A percentile compares a stretch with the other conserved stretches of the same genome.
phyloP scores from a whole-genome alignment of 83 land plant genomes.

The Isoetes engelmannii region DNA sequence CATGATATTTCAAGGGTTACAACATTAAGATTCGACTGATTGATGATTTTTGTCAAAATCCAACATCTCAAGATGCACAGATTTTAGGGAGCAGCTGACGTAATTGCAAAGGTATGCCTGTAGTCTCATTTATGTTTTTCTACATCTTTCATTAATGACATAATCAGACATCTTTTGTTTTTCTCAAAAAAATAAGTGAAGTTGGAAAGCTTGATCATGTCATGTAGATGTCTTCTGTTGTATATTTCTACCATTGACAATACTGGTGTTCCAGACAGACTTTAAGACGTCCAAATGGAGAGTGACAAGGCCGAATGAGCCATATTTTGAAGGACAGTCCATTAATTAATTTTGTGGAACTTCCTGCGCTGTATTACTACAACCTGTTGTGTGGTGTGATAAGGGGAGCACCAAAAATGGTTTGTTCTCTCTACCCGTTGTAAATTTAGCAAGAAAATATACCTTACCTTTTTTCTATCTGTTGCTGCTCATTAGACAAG shows the following conservation, averaged over 20 bases:
- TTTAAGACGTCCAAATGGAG: conserved; percentile 94
- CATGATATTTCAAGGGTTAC: conserved; percentile 58
- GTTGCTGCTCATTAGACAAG: background rate
- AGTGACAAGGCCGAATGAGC: conserved; percentile 77
- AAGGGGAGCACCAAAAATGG: conserved; percentile 94
- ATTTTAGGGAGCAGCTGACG: conserved; percentile 90
- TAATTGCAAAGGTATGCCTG: conserved; percentile 74
- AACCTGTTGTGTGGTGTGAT: conserved; percentile 88
- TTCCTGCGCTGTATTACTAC: conserved; percentile 89
- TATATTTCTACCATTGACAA: too few relatives aligned
- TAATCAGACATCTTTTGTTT: background rate
- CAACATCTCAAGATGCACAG: conserved; percentile 73
- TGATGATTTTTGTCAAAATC: conserved; percentile 92
- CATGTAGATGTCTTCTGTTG: too few relatives aligned
- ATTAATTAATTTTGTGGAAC: conserved; percentile 90
- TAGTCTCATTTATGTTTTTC: background rate
- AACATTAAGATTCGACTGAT: conserved; percentile 82
- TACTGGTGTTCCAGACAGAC: conserved; percentile 48
- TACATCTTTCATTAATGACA: background rate
- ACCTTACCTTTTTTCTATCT: background rate
- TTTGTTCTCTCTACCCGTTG: conserved; percentile 15
- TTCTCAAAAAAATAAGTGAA: too few relatives aligned
- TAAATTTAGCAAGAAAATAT: background rate
- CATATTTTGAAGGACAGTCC: conserved; percentile 85
- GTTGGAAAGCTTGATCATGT: too few relatives aligned